A percentile compares a stretch with the other conserved stretches of the same genome.
phyloP scores from a whole-genome alignment of 176 grass and related monocot genomes.

The Bromus sterilis region DNA sequence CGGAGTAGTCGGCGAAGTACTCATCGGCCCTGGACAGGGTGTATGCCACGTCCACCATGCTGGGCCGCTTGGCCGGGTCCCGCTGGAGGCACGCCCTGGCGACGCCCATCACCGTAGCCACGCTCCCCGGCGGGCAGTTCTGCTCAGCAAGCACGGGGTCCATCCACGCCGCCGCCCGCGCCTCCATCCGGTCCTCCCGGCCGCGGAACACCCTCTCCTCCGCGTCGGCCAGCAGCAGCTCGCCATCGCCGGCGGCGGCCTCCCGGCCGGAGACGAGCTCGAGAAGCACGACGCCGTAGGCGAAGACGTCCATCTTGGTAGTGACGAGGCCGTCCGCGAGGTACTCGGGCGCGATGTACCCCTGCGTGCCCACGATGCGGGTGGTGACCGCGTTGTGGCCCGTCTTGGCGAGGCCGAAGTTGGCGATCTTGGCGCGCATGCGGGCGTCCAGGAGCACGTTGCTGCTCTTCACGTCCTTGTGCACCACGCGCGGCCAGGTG shows the following conservation, averaged over 20 bases:
- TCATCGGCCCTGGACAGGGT: conserved; percentile 87
- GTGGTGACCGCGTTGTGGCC: conserved; percentile 94
- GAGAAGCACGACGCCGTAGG: conserved; percentile 83
- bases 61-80: conserved; percentile 80
- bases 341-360: conserved; percentile 96
- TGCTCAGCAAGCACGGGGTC: conserved; percentile 63
- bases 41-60: conserved; percentile 90
- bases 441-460: conserved; percentile 77
- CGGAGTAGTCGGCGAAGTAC: conserved; percentile 62
- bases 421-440: conserved; percentile 92
- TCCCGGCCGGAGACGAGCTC: conserved; percentile 77
- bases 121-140: conserved; percentile 61
- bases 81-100: conserved; percentile 67
- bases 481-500: conserved; percentile 98
- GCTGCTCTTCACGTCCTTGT: conserved; percentile 99
- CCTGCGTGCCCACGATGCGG: conserved; percentile 93
- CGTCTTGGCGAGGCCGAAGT: conserved; percentile 96
- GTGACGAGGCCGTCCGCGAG: conserved; percentile 82
- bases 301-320: conserved; percentile 97
- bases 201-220: conserved; percentile 52
- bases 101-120: conserved; percentile 53
- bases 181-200: conserved; percentile 23
- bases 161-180: conserved; percentile 59
- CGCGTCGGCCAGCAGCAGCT: conserved; percentile 66
- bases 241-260: conserved; percentile 43